These are phyloP conservation scores for Nannizzia gypsea DNA, from an alignment of 2,329 filamentous ascomycete genomes.

Conservation along the genomic window DNA sequence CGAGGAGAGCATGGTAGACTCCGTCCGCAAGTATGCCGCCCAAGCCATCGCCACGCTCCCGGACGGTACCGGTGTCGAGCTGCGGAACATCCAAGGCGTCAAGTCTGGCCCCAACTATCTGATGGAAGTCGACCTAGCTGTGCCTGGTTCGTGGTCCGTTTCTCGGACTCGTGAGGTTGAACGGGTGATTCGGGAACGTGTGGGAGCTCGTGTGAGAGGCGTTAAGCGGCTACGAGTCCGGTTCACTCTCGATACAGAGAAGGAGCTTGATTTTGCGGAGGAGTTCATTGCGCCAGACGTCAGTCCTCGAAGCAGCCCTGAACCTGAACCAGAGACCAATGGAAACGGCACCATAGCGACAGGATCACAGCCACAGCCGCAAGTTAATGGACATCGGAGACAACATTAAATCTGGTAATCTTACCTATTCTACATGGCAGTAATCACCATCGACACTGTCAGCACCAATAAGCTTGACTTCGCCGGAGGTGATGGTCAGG, in stretches of 20 bases:
- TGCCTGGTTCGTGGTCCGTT: conserved; percentile 66
- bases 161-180: conserved; percentile 59
- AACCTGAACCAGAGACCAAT: conserved; percentile 45
- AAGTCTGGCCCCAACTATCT: conserved; percentile 97
- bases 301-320: conserved; percentile 45
- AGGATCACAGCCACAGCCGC: background rate
- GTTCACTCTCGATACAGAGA: conserved; percentile 60
- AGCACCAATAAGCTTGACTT: no score
- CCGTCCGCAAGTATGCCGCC: conserved; percentile 54
- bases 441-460: no score
- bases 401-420: background rate
- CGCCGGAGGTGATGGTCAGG: no score
- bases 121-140: conserved; percentile 75
- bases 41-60: conserved; percentile 47
- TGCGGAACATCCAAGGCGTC: conserved; percentile 72
- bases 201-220: conserved; percentile 69
- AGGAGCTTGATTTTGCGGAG: conserved; percentile 52
- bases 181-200: conserved; percentile 55
- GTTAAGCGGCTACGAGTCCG: conserved; percentile 73
- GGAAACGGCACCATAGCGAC: conserved; percentile 17
- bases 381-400: background rate
- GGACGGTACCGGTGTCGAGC: conserved; percentile 49
- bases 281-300: conserved; percentile 64
- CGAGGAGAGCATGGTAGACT: conserved; percentile 67
- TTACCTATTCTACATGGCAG: no score